phyloP scores from a whole-genome alignment of 192 early-diverging fungal species.

The Coemansia sp. region DNA sequence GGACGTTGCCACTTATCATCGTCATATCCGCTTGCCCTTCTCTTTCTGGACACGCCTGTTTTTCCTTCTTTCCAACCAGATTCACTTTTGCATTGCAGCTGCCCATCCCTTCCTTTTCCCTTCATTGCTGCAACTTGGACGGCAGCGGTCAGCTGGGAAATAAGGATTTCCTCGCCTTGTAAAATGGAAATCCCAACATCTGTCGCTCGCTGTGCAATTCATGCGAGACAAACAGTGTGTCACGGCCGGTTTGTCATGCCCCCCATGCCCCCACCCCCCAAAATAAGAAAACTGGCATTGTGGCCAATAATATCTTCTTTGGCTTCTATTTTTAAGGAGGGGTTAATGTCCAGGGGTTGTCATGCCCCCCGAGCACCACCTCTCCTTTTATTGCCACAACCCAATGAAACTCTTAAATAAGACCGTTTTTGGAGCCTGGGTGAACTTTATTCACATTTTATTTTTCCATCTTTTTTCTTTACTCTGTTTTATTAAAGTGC shows the following conservation, averaged over 20 bases:
- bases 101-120: constrained; percentile 1
- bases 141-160: neutral
- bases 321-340: neutral
- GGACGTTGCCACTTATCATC: neutral
- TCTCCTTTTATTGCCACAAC: neutral
- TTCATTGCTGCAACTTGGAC: neutral
- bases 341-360: neutral
- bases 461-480: constrained; percentile 9
- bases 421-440: constrained; percentile 10
- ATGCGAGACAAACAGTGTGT: constrained; percentile 2
- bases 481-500: constrained; percentile 6
- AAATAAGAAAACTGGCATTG: neutral
- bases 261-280: neutral
- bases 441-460: constrained; percentile 5
- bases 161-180: neutral
- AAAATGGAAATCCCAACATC: constrained; percentile 2
- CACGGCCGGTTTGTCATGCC: constrained; percentile 2
- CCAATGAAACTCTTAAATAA: neutral
- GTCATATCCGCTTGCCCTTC: neutral
- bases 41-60: neutral
- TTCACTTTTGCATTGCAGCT: neutral
- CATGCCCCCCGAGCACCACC: neutral
- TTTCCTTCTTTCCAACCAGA: no score
- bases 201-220: neutral
- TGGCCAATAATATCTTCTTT: neutral